Base-by-base conservation (phyloP, 2,329 filamentous ascomycete genomes). In the Hypoxylon rubiginosum region DNA sequence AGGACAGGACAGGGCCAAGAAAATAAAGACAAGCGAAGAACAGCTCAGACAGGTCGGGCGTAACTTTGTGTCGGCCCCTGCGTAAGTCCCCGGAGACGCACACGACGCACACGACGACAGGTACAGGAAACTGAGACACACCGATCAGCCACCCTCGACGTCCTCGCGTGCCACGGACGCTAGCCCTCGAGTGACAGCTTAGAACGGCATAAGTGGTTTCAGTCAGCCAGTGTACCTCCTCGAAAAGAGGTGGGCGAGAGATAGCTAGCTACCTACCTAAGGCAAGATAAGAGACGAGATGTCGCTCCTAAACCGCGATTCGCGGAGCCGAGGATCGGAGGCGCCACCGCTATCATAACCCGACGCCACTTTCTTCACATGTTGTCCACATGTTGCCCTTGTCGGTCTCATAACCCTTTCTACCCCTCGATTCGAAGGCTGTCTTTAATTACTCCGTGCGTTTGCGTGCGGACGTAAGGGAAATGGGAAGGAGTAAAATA, bases 1-100 rank as follows among this genome's bases (percentile, higher is more conserved):
- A 43, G 53, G 49, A 49, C 54, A 10, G 28, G 58, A 55, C 36
- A 39, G 2, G 11, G 8, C 19, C 4, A 4, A 26, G 10, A 13
- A 6, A 4, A 9, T 9, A 50, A 4, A 43, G 15, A 43, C 11
- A 28, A 15, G 32, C n/a, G n/a, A n/a, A n/a, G n/a, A n/a, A 15
- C n/a, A 30, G 6, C 4, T 50, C 30, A 62, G 53, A 66, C 63
- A 36, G 41, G 30, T 62, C 65, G 62, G 62, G 58, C 65, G 65
- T 64, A 65, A 67, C 65, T 64, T 26, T 19, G 1, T 19, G 11
- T 32, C 61, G 57, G 61, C 54, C 61, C 62, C 61, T 68, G 65
- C 62, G 36, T 64, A 34, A 39, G 49, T 52, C 30, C 30, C 28
- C 49, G 32, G 30, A 2, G 19, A 4, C n/a, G 30, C 17, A 17